Base-by-base conservation (phyloP, 148 eudicot genomes). In the Rhododendron vialii region DNA sequence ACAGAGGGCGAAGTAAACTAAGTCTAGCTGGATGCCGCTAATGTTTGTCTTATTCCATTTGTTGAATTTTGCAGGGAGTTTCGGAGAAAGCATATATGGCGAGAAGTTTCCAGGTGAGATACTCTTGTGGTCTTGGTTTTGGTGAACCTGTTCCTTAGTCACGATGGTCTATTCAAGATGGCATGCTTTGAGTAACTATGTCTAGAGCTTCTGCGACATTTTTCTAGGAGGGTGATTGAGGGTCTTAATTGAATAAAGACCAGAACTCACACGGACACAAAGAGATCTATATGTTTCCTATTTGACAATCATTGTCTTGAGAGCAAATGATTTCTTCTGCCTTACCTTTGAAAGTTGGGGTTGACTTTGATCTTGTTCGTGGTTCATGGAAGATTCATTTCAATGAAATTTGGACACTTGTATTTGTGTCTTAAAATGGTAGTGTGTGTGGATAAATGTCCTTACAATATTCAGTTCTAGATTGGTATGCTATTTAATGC, bases 1-100 rank as follows among this genome's bases (percentile, higher is more conserved):
- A 55, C 55, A 28, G 13, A 76, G 22, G 18, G 33, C 0, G 6
- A 63, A 65, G n/a, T 73, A 41, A 43, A 22, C 76, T 36, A 57
- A 85, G 57, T 41, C 82, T 20, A 41, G 47, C 84, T 81, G 43
- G 17, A 86, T 80, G 71, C 45, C 7, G 71, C n/a, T 10, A 35
- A 67, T 69, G 30, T 33, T 67, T 86, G 38, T 24, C 83, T 20
- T 69, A 80, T 22, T 28, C 45, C 43, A 7, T 71, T 81, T 0
- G 14, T 81, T 63, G 35, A 33, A 80, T 41, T 89, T 84, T 94
- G 73, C 94, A 97, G 99, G 99, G n/a, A 87, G 91, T 83, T 95
- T 84, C 86, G 99, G 98, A 45, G 99, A 97, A 90, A 95, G 98
- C 84, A 97, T 97, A 82, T 97, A 94, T 77, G 98, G 92, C 59